Evolutionary conservation across 352 stramenopile species (phyloP), one percentile per base, ranked within the genome.

Genomic region (Plasmopara viticola): DNA sequence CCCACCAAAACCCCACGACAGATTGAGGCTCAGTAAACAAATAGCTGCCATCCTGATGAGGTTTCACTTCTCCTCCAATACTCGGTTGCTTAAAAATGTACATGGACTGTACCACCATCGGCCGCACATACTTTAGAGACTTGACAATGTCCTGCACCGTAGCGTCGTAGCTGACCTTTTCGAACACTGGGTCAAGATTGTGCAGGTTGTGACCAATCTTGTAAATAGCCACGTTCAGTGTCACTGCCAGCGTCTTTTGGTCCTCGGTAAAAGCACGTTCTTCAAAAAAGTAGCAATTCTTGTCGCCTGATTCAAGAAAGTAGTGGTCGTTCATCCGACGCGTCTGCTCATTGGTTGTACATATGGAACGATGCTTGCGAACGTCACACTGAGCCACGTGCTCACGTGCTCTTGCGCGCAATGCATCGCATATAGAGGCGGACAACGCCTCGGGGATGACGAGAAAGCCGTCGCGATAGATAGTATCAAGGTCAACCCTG

Each of bases 191-290:
- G 48, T 94, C 78, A n/a, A 87, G 51, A 33, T 92, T 87, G 70
- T 98, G 95, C 60, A 98, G 74, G 41, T 90, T 97, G 74, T 98
- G 95, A 38, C 95, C 95, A 39, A 96, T 88, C 68, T 98, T 98
- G 75, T 98, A 98, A 44, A 98, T 66, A 28, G 90, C 86, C 12
- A 84, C 58, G 9, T 81, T 59, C 44, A 90, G 46, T 42, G 75
- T 79, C 57, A 90, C 79, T 4, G 50, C 56, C 7, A 86, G 56
- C 49, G 94, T 74, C 67, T 94, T 79, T 14, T 66, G 37, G 52
- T 87, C 79, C 3, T 55, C 42, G 28, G 74, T 41, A 40, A 90
- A 90, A 40, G 79, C 79, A 31, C 84, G 65, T 46, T 90, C 78
- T 72, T 98, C 95, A 30, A 94, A 96, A 77, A 98, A 98, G 66